A percentile compares a stretch with the other conserved stretches of the same genome.
Evolutionary conservation across 768 basidiomycete genomes (phyloP).

Genomic region (Podaxis sp.): DNA sequence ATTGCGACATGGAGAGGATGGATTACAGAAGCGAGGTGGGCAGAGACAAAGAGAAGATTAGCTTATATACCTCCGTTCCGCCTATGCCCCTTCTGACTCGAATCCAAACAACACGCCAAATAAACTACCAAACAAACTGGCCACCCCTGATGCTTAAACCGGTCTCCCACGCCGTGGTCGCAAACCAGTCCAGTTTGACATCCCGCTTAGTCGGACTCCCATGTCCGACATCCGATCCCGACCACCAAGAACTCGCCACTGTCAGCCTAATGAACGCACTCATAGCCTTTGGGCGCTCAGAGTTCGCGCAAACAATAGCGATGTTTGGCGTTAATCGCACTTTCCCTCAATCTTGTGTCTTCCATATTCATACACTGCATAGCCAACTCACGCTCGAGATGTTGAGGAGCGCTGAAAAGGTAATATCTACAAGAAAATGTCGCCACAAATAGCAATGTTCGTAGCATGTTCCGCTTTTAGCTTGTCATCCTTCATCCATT

Average conservation of each 20-base stretch:
- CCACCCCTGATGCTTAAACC: conserved; percentile 11
- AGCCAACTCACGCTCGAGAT: conserved; percentile 1
- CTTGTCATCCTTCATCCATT: conserved; percentile 74
- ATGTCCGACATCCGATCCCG: conserved; percentile 6
- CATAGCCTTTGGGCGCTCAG: neutral
- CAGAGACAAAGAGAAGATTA: conserved; percentile 19
- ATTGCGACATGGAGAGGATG: conserved; percentile 17
- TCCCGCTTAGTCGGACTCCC: neutral
- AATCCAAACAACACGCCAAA: conserved; percentile 18
- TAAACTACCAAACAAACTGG: conserved; percentile 19
- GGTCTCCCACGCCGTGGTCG: conserved; percentile 5
- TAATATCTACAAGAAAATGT: conserved; percentile 34
- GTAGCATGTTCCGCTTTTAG: conserved; percentile 9
- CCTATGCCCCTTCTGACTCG: conserved; percentile 20
- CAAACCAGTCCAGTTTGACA: conserved; percentile 14
- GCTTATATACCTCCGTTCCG: conserved; percentile 26
- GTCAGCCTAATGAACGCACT: neutral
- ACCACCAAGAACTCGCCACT: neutral
- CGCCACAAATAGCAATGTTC: conserved; percentile 27
- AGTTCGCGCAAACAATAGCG: neutral
- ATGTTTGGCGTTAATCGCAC: neutral
- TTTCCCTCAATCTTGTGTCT: neutral
- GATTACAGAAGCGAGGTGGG: conserved; percentile 21
- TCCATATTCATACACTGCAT: conserved; percentile 14
- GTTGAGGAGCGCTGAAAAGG: conserved; percentile 3